Conservation (phyloP, 371 early-diverging fungal genomes). For the Polyrhizophydium stewartii region DNA sequence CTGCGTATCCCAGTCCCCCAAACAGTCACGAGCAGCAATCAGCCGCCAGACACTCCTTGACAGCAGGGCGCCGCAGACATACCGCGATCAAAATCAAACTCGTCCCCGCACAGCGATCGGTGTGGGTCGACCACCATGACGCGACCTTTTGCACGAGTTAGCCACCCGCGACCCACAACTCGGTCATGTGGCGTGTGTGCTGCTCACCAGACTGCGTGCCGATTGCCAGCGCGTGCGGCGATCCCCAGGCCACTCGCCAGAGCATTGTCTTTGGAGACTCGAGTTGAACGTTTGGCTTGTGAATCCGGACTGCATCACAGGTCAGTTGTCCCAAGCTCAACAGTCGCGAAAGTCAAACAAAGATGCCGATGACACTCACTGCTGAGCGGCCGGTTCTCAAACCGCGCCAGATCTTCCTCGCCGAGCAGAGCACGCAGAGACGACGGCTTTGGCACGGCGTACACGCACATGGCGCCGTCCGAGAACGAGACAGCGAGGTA, state of each 20-base stretch:
- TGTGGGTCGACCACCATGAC: too few relatives aligned
- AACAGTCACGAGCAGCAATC: neutral
- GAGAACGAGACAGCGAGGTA: neutral
- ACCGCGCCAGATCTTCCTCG: neutral
- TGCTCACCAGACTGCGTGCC: neutral
- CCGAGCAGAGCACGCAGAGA: neutral
- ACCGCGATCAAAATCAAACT: conserved; percentile 8
- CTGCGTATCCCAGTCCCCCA: neutral
- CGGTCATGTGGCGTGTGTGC: too few relatives aligned
- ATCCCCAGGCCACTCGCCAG: neutral
- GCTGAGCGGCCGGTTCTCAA: neutral
- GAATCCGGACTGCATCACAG: conserved; percentile 5
- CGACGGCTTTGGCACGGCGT: conserved; percentile 25
- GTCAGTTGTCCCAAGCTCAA: neutral
- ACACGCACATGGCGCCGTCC: neutral
- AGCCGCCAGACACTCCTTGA: neutral
- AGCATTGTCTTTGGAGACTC: conserved; percentile 3
- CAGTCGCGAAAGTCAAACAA: neutral
- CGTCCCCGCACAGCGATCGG: neutral
- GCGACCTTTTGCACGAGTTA: too few relatives aligned
- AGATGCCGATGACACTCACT: neutral
- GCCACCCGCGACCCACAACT: too few relatives aligned
- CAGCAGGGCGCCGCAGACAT: too few relatives aligned
- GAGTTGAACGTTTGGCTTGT: conserved; percentile 15
- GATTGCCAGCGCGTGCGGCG: neutral